Evolutionary conservation across 2,329 filamentous ascomycete species (phyloP).

Genomic region (Cladophialophora bantiana): DNA sequence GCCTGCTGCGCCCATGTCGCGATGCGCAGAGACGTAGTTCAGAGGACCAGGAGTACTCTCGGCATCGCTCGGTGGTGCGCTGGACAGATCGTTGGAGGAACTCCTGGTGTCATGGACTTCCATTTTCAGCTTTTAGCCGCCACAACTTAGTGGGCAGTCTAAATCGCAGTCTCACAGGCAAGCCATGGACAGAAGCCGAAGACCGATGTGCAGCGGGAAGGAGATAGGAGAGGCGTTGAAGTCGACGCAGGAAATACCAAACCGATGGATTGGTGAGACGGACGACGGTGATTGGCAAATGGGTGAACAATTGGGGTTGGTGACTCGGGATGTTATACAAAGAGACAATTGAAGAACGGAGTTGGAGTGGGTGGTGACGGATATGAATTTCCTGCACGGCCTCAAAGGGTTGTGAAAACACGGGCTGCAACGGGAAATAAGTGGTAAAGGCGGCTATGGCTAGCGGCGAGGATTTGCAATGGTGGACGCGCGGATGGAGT

Average conservation of each 20-base stretch:
- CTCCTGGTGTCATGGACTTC: constrained; percentile 35
- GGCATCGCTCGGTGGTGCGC: constrained; percentile 38
- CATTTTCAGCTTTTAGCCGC: constrained; percentile 30
- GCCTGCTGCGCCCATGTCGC: constrained; percentile 21
- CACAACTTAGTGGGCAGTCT: constrained; percentile 5
- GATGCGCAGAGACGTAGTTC: constrained; percentile 23
- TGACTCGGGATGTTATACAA: constrained; percentile 9
- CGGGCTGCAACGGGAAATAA: constrained; percentile 12
- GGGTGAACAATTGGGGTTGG: constrained; percentile 10
- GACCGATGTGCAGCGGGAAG: not conserved
- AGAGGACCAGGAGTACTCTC: constrained; percentile 33
- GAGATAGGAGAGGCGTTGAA: not conserved
- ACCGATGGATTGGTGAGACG: constrained; percentile 3
- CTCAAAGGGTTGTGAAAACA: constrained; percentile 14
- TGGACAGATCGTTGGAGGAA: constrained; percentile 41
- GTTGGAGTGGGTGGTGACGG: constrained; percentile 6
- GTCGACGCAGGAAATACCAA: not conserved
- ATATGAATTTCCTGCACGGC: constrained; percentile 2
- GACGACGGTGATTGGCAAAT: constrained; percentile 2
- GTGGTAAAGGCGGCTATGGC: constrained; percentile 6
- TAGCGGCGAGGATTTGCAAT: constrained; percentile 23
- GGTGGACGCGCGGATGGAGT: constrained; percentile 16
- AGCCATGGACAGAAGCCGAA: constrained; percentile 15
- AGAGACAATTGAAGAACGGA: constrained; percentile 7
- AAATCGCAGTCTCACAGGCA: constrained; percentile 3